Base-by-base conservation (phyloP, 2,329 filamentous ascomycete genomes). In the Catunica adiposa region DNA sequence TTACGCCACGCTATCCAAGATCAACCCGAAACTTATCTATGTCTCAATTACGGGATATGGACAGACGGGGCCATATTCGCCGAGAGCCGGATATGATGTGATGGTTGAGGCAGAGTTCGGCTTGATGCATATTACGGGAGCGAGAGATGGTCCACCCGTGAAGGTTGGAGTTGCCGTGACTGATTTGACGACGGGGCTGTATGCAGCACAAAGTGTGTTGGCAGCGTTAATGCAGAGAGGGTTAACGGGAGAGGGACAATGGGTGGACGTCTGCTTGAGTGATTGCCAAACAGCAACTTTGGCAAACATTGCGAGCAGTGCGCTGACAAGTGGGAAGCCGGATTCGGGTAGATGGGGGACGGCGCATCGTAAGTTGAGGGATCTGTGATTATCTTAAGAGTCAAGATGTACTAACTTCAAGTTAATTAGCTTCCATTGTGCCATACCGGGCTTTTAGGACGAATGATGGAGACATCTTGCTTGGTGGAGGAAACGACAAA, bases 91-190 rank as follows among this genome's bases (percentile, higher is more conserved):
- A 3, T 98, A 98, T 73, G 92, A 98, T 69, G 92, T 98, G 62
- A 98, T 98, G 90, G 90, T 98, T 9, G 92, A 98, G 72, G 92
- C 92, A 58, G 92, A 97, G 67, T 89, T 98, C 70, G 92, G 92
- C 0, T 71, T 98, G 56, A 98, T 98, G 92, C 92, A 98, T 70
- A 97, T 98, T 63, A 98, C 92, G 0, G 92, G 92, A 31, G 78
- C 79, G 59, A 78, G 89, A 56, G 85, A 94, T 63, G 89, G 90
- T 0, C 84, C 89, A 1, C 92, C 92, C 0, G 92, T 96, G 40
- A 98, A 98, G 70, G 92, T 98, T 1, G 92, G 92, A 17, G 92
- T 98, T 2, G 92, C 92, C 1, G 92, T 98, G 2, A 97, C 92
- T 0, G 92, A 98, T 68, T 71, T 98, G 53, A 97, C 92, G 0